Evolutionary conservation across 73 alveolate species (phyloP).

Genomic region (Breviolum minutum): DNA sequence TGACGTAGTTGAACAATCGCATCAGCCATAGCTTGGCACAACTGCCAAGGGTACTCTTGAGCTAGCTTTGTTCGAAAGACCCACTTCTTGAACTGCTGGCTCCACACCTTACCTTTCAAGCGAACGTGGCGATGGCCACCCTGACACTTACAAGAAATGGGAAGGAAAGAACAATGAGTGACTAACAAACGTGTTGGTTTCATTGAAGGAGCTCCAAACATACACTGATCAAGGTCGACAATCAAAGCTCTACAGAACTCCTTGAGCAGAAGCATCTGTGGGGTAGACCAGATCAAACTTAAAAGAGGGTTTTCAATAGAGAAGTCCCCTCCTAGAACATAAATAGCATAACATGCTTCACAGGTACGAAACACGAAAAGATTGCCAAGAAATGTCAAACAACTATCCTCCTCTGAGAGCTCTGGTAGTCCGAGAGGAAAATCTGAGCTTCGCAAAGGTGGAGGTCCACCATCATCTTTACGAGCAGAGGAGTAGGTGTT

Average conservation of each 20-base stretch:
- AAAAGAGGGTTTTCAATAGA: conserved; percentile 27
- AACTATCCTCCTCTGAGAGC: background rate
- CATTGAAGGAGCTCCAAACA: too few relatives aligned
- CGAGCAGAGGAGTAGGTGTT: background rate
- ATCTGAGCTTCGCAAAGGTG: background rate
- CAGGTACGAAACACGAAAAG: background rate
- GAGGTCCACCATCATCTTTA: too few relatives aligned
- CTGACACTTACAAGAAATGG: too few relatives aligned
- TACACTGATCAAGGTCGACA: conserved; percentile 35
- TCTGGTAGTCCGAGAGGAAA: background rate
- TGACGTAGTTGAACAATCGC: too few relatives aligned
- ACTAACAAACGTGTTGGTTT: too few relatives aligned
- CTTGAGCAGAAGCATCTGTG: too few relatives aligned
- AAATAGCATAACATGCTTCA: background rate
- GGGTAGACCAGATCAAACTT: too few relatives aligned
- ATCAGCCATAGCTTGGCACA: background rate
- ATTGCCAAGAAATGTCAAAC: background rate
- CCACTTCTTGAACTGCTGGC: background rate
- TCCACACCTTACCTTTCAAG: background rate
- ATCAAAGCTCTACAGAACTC: background rate
- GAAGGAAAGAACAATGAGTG: too few relatives aligned
- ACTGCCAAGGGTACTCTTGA: background rate
- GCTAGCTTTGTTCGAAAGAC: background rate
- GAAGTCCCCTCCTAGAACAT: background rate
- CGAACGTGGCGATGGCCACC: background rate